Percentiles rank a stretch among this genome's conserved stretches.
Evolutionary conservation across 805 yeast genomes (phyloP).

Genomic region (Lachancea kluyveri): DNA sequence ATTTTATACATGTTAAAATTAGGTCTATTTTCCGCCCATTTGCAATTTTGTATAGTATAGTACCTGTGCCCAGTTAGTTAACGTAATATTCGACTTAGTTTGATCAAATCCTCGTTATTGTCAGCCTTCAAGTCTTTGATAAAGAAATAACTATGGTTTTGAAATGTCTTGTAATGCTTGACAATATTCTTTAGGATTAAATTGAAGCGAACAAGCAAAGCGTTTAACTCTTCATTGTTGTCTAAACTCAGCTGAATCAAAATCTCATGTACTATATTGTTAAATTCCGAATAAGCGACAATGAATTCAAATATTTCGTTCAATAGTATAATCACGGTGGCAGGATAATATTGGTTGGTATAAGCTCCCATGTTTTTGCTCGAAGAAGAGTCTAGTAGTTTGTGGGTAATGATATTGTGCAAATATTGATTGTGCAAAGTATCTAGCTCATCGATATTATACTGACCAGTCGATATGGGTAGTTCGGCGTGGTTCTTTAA

Average conservation of each 20-base stretch:
- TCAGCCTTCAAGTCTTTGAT: conserved; percentile 50
- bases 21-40: too few relatives aligned
- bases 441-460: conserved; percentile 46
- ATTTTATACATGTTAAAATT: too few relatives aligned
- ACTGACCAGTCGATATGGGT: too few relatives aligned
- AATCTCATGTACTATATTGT: conserved; percentile 31
- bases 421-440: conserved; percentile 32
- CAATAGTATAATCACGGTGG: conserved; percentile 36
- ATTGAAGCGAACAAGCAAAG: conserved; percentile 28
- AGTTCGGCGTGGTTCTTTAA: too few relatives aligned
- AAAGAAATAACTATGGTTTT: conserved; percentile 36
- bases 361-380: conserved; percentile 28
- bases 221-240: conserved; percentile 20
- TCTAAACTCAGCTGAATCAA: conserved; percentile 26
- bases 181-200: conserved; percentile 37
- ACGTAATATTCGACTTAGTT: conserved; percentile 37
- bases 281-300: conserved; percentile 33
- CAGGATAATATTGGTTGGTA: conserved; percentile 37
- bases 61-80: conserved; percentile 7
- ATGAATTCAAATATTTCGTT: conserved; percentile 36
- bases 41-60: too few relatives aligned
- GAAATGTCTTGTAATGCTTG: conserved; percentile 39
- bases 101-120: conserved; percentile 40
- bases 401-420: conserved; percentile 20
- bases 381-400: conserved; percentile 18